Base-by-base conservation (phyloP, 2,329 filamentous ascomycete genomes). In the Cordyceps javanica region DNA sequence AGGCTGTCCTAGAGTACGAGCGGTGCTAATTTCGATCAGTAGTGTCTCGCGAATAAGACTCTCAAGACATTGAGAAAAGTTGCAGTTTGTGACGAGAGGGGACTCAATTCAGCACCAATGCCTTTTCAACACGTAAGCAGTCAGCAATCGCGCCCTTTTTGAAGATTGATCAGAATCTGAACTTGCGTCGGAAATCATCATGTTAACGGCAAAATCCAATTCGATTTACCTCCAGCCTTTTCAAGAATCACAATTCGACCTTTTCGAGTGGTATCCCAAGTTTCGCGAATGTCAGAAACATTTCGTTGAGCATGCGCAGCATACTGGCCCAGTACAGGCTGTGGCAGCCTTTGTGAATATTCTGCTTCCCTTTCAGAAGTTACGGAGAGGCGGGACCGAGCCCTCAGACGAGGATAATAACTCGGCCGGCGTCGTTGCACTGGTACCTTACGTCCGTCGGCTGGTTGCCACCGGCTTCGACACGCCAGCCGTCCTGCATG, bases 291-390 rank as follows among this genome's bases (percentile, higher is more conserved):
- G 94, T 73, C 86, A 93, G 64, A 84, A 85, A 58, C 97, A 93
- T 75, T 99, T 97, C 69, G 78, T 97, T 67, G 90, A 97, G 66
- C 86, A 93, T 68, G 91, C 91, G 7, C 93, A 97, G 70, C 87
- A 96, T 71, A 88, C 86, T 62, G 82, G 80, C 19, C 83, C 87
- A 10, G 90, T 96, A 14, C 92, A 97, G 73, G 90, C 91, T 9
- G 82, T 97, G 49, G 91, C 91, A 21, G 88, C 91, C 7, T 91
- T 94, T 71, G 78, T 97, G 74, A 97, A 97, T 72, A 97, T 97
- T 69, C 85, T 85, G 61, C 81, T 97, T 0, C 94, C 94, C 2
- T 95, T 87, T 69, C 93, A 97, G 71, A 88, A 85, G 71, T 23
- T 71, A 66, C 62, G 62, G 65, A 65, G 21, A 61, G 46, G 39